Conservation (phyloP, 2,329 filamentous ascomycete species). For the Colletotrichum zoysiae region DNA sequence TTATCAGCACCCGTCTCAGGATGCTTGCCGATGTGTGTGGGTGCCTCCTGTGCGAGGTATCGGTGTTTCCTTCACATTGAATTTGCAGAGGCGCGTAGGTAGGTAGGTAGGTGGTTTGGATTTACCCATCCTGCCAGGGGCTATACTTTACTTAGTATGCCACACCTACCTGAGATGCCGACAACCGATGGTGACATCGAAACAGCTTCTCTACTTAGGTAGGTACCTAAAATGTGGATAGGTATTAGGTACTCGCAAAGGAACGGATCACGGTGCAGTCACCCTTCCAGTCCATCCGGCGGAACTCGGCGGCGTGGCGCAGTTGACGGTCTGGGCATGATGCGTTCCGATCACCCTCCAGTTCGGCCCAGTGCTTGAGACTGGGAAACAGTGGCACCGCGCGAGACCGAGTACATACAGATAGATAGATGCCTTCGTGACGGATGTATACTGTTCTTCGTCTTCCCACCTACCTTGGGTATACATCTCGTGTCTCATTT, state of each 20-base stretch:
- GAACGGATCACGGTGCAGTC: neutral
- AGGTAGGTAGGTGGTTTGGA: neutral
- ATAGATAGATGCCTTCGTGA: no score
- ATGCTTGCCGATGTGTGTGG: neutral
- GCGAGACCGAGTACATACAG: neutral
- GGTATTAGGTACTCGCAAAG: neutral
- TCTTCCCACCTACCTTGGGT: neutral
- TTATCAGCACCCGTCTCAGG: slow-evolving; percentile 4
- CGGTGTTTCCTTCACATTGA: no score
- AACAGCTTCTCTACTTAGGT: neutral
- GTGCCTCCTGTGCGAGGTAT: neutral
- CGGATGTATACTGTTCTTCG: neutral
- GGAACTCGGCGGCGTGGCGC: neutral
- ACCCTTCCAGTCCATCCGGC: neutral
- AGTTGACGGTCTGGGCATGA: neutral
- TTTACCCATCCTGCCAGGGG: neutral
- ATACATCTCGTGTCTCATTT: neutral
- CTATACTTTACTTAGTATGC: neutral
- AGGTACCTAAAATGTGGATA: no score
- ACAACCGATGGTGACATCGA: neutral
- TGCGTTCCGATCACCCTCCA: neutral
- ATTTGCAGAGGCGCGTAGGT: neutral
- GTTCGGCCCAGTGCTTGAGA: neutral
- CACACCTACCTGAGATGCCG: neutral
- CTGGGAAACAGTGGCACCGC: no score